phyloP scores from a whole-genome alignment of 202 grass and related monocot genomes.

The Eragrostis tef region DNA sequence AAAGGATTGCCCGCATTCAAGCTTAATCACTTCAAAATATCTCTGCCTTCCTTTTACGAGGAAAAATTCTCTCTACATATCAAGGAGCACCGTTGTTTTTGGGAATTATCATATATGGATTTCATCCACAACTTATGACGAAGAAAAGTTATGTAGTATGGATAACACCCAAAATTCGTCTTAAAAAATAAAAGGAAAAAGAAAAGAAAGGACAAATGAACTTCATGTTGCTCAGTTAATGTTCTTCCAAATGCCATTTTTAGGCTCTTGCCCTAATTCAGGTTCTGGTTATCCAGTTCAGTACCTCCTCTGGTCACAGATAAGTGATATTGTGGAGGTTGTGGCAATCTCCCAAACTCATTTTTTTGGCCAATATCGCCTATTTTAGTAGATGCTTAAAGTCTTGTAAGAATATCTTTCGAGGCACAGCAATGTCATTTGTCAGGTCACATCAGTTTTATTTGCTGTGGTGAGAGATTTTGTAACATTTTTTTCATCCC shows the following conservation, averaged over 20 bases:
- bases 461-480: slow-evolving; percentile 26
- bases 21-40: slow-evolving; percentile 4
- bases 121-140: not conserved
- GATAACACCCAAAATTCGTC: not conserved
- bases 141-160: not conserved
- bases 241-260: not conserved
- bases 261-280: slow-evolving; percentile 20
- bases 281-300: not conserved
- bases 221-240: not conserved
- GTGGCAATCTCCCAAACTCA: not conserved
- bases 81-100: not conserved
- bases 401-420: not conserved
- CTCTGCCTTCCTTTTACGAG: not conserved
- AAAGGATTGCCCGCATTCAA: not conserved
- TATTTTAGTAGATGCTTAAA: not conserved
- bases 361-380: not conserved
- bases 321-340: not conserved
- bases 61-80: not conserved
- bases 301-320: no score
- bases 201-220: not conserved
- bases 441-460: not conserved
- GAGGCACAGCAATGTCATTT: not conserved
- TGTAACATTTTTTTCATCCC: not conserved
- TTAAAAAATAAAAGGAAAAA: no score
- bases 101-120: not conserved